These are phyloP conservation scores for Dittrichia graveolens DNA, from an alignment of 129 eudicot species.

Conservation along the genomic window DNA sequence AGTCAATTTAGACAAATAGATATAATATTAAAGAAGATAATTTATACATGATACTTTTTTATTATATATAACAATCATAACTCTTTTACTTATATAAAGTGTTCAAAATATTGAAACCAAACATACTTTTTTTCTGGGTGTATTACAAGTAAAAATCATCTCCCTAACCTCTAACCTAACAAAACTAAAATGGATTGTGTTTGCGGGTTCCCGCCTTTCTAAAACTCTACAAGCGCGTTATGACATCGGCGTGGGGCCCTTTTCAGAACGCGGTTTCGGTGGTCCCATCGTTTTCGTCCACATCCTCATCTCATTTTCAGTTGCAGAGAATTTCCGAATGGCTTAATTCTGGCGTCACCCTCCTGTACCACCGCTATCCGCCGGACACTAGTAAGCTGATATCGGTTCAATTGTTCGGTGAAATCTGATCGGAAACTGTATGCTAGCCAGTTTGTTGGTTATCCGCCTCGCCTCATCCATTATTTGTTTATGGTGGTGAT, in stretches of 20 bases:
- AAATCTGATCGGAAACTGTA: conserved; percentile 9
- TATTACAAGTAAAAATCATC: too few species aligned
- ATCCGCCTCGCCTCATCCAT: conserved; percentile 12
- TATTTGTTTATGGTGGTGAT: conserved; percentile 11
- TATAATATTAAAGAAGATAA: too few species aligned
- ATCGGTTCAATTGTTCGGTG: conserved; percentile 11
- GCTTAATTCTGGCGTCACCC: conserved; percentile 12
- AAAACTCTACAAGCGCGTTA: conserved; percentile 18
- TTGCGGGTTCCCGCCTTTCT: conserved; percentile 1
- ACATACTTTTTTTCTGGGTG: too few species aligned
- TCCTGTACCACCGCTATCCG: conserved; percentile 15
- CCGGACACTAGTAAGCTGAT: conserved; percentile 6
- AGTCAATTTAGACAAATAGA: too few species aligned
- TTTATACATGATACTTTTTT: too few species aligned
- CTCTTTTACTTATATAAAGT: too few species aligned
- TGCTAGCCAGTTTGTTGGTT: not conserved
- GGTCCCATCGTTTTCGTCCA: conserved; percentile 30
- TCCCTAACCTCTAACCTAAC: too few species aligned
- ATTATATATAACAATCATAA: too few species aligned
- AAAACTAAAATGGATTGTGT: not conserved
- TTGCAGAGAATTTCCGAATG: conserved; percentile 7
- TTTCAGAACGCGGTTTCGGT: conserved; percentile 33
- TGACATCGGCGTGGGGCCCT: conserved; percentile 18
- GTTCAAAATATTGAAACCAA: too few species aligned
- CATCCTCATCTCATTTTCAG: conserved; percentile 18